phyloP scores from a whole-genome alignment of 2,329 filamentous ascomycete genomes.

The Podosphaera fusca region DNA sequence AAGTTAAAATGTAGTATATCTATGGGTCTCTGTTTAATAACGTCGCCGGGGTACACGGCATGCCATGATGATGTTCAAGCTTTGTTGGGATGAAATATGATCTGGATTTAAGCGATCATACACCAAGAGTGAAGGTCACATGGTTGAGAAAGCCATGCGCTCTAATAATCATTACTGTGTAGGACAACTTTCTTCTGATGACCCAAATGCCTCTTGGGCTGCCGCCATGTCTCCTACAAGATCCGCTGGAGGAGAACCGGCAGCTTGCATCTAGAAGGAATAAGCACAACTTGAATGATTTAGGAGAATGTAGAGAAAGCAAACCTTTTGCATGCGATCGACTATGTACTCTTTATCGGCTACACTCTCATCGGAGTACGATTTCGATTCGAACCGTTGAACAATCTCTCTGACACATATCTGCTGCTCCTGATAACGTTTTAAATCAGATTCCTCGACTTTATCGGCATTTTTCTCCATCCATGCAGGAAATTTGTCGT shows the following conservation, averaged over 20 bases:
- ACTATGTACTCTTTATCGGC: constrained; percentile 80
- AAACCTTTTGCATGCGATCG: constrained; percentile 90
- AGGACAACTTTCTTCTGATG: constrained; percentile 37
- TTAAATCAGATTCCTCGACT: constrained; percentile 46
- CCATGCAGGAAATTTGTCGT: constrained; percentile 84
- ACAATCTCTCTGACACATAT: constrained; percentile 68
- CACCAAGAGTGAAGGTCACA: not conserved
- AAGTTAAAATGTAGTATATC: constrained; percentile 3
- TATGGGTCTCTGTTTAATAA: constrained; percentile 1
- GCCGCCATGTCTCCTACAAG: constrained; percentile 76
- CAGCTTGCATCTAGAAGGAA: constrained; percentile 67
- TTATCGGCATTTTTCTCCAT: constrained; percentile 50
- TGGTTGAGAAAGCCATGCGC: not conserved
- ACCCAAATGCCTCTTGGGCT: constrained; percentile 46
- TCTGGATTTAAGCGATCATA: constrained; percentile 1
- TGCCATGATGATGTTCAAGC: constrained; percentile 2
- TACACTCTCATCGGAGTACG: constrained; percentile 62
- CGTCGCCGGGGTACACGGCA: constrained; percentile 11
- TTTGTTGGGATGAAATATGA: constrained; percentile 2
- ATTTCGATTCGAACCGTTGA: constrained; percentile 58
- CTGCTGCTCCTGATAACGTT: constrained; percentile 63
- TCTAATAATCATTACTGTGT: constrained; percentile 25
- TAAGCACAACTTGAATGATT: constrained; percentile 7
- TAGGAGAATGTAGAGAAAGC: constrained; percentile 10
- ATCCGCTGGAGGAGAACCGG: constrained; percentile 73